Base-by-base conservation (phyloP, 768 basidiomycete genomes). In the Coprinopsis sp. region DNA sequence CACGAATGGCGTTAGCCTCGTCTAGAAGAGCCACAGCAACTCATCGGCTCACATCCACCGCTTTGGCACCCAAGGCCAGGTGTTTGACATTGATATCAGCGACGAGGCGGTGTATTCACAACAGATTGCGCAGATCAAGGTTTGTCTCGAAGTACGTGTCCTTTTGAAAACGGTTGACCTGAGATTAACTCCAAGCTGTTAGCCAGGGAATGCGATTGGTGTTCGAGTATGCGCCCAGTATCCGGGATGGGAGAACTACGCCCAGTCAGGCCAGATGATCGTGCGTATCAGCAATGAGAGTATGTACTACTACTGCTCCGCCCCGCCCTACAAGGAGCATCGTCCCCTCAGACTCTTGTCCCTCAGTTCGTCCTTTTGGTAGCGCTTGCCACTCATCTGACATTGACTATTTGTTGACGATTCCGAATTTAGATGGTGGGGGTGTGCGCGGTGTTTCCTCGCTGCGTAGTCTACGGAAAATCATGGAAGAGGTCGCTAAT, bases 361-460 rank as follows among this genome's bases (percentile, higher is more conserved):
- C n/a, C 47, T 66, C 6, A 62, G 64, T 63, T 40, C 12, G 57
- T 55, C 19, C 18, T 36, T 23, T 22, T 24, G 27, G 6, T 23
- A 10, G 16, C 21, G 29, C n/a, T 12, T 18, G 39, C n/a, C n/a
- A n/a, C n/a, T n/a, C n/a, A n/a, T n/a, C n/a, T n/a, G n/a, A n/a
- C n/a, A n/a, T n/a, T 1, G 3, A n/a, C 19, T 10, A 14, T 24
- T 28, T 10, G 6, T 21, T 23, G 25, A 6, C 13, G 38, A 33
- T 14, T 33, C 4, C 16, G 7, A 7, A 8, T 49, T 11, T 24
- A 66, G 64, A 67, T 52, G 65, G 66, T 6, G 68, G 68, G 33
- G 66, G 66, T 7, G 64, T 69, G 4, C 58, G 65, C 25, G 65
- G 66, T 7, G 54, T 69, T 3, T 66, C 65, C 2, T 55, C 61